Base-by-base conservation (phyloP, 1,284 basidiomycete genomes). In the Bjerkandera adusta region DNA sequence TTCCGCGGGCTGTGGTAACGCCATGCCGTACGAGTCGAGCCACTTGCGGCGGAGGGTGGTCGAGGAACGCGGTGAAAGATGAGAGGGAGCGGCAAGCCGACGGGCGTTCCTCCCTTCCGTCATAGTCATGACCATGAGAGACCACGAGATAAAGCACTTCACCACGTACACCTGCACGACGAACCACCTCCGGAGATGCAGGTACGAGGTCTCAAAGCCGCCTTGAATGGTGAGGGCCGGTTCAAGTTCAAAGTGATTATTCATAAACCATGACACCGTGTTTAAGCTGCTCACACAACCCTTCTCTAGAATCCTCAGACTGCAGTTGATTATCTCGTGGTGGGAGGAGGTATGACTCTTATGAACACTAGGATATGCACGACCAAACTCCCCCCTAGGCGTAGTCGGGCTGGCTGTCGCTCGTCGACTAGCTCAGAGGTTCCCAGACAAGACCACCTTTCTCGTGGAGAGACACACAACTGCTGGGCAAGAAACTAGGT, bases 341-440 rank as follows among this genome's bases (percentile, higher is more conserved):
- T 99, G n/a, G 96, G 96, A 15, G 96, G 86, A 66, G 96, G 91
- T 77, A 54, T 57, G 71, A 35, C 3, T 12, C 5, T 30, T 54
- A 26, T 33, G 20, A 26, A 5, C 6, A 43, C 18, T 24, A 4
- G 18, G 25, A 37, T 41, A 11, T 20, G 15, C 40, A 12, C 37
- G 34, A 37, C 35, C 24, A 18, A 11, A 12, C 21, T 8, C 36
- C 32, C 7, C 12, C 5, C 4, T 29, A 90, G 88, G 92, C 45
- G 86, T 92, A 1, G 80, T 97, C 7, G 96, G 96, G 0, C 77
- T 99, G 15, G 88, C 94, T 1, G 79, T 97, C 44, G 92, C 92
- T 0, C 83, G 89, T 45, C 77, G 81, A 4, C 72, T 97, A 5
- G 79, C 81, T 5, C 72, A 79, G 41, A 75, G 72, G 21, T 89